Evolutionary conservation across 1,139 yeast genomes (phyloP), one percentile per base, ranked within the genome.

Genomic region (Pichia sp.): DNA sequence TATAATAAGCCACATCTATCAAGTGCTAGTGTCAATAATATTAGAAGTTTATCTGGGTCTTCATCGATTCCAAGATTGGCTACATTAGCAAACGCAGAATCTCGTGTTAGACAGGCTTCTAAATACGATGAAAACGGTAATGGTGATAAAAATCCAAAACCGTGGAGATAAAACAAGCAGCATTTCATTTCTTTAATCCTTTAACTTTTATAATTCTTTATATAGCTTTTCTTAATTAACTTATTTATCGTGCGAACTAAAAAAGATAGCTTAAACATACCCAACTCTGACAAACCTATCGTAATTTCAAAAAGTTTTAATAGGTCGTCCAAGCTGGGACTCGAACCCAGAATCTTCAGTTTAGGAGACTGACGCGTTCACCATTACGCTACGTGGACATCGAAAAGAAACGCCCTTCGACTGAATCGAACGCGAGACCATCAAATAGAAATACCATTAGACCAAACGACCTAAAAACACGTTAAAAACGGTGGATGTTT

Each of bases 51-150:
- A 7, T 38, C 53, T 4, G 38, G 37, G 9, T 50, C 57, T 4
- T 51, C 56, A 5, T 53, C 54, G 4, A 55, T 54, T 20, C 57
- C 58, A 27, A 44, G 58, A 19, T 34, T 55, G 12, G 55, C 52
- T 1, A 52, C 33, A 22, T 39, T 50, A 12, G 39, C 51, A 14
- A 39, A 24, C 31, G 46, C 40, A n/a, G 54, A 51, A 38, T 33
- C 31, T 40, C 50, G 47, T 44, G 31, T 34, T 19, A 37, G 32
- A 19, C 38, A 33, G 34, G 45, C 30, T 24, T 40, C 50, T 21
- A 40, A 39, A 33, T 33, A 36, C 20, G 31, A 36, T 15, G 14
- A 30, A 4, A 9, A 20, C 18, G 14, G 15, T 6, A 28, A 31
- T 15, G 17, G 17, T n/a, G 14, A n/a, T 4, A 30, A 39, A 21